Evolutionary conservation across 768 basidiomycete genomes (phyloP).

Genomic region (Termitomyces sp.): DNA sequence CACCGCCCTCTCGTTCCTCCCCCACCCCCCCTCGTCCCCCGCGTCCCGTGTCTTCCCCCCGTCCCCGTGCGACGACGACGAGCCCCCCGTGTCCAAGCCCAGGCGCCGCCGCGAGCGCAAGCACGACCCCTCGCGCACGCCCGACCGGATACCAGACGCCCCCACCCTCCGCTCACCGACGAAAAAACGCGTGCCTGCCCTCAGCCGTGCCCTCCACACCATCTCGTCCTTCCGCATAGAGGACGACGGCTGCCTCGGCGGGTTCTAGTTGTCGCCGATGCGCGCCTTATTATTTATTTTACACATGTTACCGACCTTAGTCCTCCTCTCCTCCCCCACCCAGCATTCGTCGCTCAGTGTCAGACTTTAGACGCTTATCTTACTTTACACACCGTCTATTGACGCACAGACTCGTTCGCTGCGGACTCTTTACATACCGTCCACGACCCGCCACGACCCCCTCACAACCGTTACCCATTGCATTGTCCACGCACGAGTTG

Average conservation of each 20-base stretch:
- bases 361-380: background rate
- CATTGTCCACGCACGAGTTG: background rate
- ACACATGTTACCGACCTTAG: background rate
- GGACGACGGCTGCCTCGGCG: conserved; percentile 42
- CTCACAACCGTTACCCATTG: background rate
- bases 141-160: conserved; percentile 36
- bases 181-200: conserved; percentile 14
- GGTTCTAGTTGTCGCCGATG: conserved; percentile 27
- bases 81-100: conserved; percentile 14
- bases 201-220: conserved; percentile 15
- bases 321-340: background rate
- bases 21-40: conserved; percentile 28
- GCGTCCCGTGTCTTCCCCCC: conserved; percentile 16
- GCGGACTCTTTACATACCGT: background rate
- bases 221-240: conserved; percentile 23
- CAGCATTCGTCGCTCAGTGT: background rate
- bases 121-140: conserved; percentile 31
- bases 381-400: background rate
- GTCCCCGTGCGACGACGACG: conserved; percentile 11
- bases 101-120: conserved; percentile 26
- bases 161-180: conserved; percentile 7
- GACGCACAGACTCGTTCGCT: background rate
- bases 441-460: too few species aligned
- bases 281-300: background rate
- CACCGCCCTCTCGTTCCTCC: conserved; percentile 32